These are phyloP conservation scores for Gentiana macrophylla DNA, from an alignment of 257 asterid species.

Conservation along the genomic window DNA sequence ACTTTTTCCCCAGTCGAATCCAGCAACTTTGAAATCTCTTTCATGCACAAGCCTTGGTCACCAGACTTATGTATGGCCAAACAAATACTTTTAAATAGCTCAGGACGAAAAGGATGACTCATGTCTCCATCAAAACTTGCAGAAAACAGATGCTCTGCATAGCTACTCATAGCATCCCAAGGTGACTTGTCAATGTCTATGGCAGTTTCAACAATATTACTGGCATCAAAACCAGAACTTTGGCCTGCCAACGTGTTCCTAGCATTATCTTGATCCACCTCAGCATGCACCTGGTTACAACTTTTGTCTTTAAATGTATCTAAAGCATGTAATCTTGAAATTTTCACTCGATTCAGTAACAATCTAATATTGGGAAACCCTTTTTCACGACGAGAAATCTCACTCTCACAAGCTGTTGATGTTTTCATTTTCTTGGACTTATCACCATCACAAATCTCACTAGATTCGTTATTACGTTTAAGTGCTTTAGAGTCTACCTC, in stretches of 20 bases:
- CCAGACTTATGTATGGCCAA: slow-evolving; percentile 82
- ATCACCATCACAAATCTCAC: slow-evolving; percentile 38
- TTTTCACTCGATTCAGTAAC: slow-evolving; percentile 39
- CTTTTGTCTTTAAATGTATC: slow-evolving; percentile 37
- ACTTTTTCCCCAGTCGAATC: slow-evolving; percentile 45
- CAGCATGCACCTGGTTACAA: slow-evolving; percentile 15
- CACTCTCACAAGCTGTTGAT: slow-evolving; percentile 58
- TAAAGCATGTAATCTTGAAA: slow-evolving; percentile 42
- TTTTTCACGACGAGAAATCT: slow-evolving; percentile 73
- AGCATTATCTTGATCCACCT: slow-evolving; percentile 5
- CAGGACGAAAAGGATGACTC: slow-evolving; percentile 28
- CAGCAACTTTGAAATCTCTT: slow-evolving; percentile 46
- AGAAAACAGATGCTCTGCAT: slow-evolving; percentile 38
- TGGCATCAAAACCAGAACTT: slow-evolving; percentile 19
- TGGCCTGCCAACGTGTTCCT: slow-evolving; percentile 15
- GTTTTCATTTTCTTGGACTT: slow-evolving; percentile 42
- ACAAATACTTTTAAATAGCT: slow-evolving; percentile 51
- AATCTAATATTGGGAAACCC: slow-evolving; percentile 89
- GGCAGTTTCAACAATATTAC: slow-evolving; percentile 19
- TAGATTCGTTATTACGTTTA: slow-evolving; percentile 44
- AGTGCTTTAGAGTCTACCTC: slow-evolving; percentile 68
- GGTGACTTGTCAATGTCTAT: slow-evolving; percentile 35
- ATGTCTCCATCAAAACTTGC: slow-evolving; percentile 33
- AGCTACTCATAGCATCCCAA: slow-evolving; percentile 78
- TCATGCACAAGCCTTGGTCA: slow-evolving; percentile 83